Percentiles rank a stretch among this genome's conserved stretches.
phyloP scores from a whole-genome alignment of 208 protist species.

The Crithidia thermophila region DNA sequence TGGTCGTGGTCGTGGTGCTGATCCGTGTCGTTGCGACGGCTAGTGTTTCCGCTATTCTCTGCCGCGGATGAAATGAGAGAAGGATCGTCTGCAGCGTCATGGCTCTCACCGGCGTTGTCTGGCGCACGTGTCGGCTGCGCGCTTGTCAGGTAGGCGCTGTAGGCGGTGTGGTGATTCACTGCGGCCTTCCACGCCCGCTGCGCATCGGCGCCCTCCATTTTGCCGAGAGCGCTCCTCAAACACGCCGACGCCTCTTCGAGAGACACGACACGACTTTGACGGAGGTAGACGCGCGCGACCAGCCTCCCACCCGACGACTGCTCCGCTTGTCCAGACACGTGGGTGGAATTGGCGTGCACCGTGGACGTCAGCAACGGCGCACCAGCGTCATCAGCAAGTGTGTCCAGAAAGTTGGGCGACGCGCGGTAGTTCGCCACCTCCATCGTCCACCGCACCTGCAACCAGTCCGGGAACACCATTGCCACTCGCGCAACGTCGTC shows the following conservation, averaged over 20 bases:
- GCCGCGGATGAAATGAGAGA: too few relatives aligned
- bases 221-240: constrained; percentile 21
- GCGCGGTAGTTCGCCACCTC: neutral
- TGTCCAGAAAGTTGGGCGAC: too few relatives aligned
- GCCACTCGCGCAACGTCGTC: constrained; percentile 71
- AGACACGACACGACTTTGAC: constrained; percentile 31
- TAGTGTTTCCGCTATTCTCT: neutral
- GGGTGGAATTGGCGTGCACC: too few relatives aligned
- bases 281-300: constrained; percentile 36
- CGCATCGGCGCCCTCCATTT: constrained; percentile 14
- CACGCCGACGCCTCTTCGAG: constrained; percentile 32
- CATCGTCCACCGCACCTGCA: constrained; percentile 46
- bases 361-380: too few relatives aligned
- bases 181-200: constrained; percentile 34
- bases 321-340: neutral
- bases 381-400: too few relatives aligned
- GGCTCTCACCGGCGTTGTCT: neutral
- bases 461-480: constrained; percentile 51
- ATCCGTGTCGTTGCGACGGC: neutral
- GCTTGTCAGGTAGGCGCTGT: constrained; percentile 32
- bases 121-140: neutral
- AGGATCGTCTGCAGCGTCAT: too few relatives aligned
- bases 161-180: constrained; percentile 44
- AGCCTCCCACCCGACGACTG: constrained; percentile 11
- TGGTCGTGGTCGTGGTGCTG: neutral